Evolutionary conservation across 495 filamentous ascomycete species (phyloP), one percentile per base, ranked within the genome.

Genomic region (Trichoderma asperelloides): DNA sequence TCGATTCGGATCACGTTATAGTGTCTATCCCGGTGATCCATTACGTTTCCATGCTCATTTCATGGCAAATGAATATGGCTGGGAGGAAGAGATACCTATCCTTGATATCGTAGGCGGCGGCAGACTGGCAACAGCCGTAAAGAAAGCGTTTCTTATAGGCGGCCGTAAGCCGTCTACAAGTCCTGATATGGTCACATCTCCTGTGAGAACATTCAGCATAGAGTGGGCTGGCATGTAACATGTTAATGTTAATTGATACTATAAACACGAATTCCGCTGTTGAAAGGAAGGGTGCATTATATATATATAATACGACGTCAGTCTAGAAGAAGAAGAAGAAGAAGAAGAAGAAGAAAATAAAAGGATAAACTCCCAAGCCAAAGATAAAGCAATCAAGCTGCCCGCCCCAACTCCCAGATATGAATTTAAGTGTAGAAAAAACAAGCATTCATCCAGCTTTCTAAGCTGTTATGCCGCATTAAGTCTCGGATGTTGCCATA

Each of bases 21-120:
- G 90, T 67, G 93, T 93, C 1, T 98, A 98, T 72, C 95, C 95
- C 0, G 96, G 96, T 40, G 95, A 98, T 76, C 91, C 95, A 0
- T 79, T 98, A 33, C 89, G 96, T 12, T 98, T 94, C 77, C 95
- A 98, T 76, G 91, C 89, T 41, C 95, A 98, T 75, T 98, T 97
- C 73, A 77, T 96, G 66, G 89, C 87, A 28, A 87, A 86, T 23
- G 86, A 89, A 37, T 82, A 88, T 63, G 89, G 85, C 8, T 97
- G 92, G 91, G 89, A 98, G 69, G 83, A 97, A 70, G 84, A 94
- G 72, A 86, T 98, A 64, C 82, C 89, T 63, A 79, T 98, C 74
- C 82, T 96, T 67, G 89, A 95, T 69, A 78, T 98, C 27, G 86
- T 98, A 41, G 89, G 86, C 21, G 92, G 92, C 2, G 96, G 96